phyloP scores from a whole-genome alignment of 495 filamentous ascomycete genomes.

The Trichocladium antarcticum region DNA sequence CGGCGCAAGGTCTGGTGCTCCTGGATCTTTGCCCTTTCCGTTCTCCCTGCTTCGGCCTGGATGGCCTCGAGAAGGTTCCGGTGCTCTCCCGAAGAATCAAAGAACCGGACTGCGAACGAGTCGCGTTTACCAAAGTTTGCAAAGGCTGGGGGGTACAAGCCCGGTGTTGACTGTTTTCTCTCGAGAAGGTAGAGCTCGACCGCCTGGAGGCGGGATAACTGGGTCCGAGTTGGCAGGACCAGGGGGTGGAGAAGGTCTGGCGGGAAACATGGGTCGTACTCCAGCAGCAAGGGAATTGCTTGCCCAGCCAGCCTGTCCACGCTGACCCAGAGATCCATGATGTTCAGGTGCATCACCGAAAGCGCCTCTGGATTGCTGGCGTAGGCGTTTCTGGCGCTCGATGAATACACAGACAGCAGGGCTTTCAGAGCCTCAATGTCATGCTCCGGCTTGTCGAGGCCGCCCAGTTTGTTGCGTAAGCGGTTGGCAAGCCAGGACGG shows the following conservation, averaged over 20 bases:
- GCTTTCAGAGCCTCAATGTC: too few species aligned
- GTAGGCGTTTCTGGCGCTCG: conserved; percentile 25
- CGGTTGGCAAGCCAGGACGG: conserved; percentile 16
- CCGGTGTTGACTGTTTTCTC: conserved; percentile 1
- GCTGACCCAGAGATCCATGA: conserved; percentile 54
- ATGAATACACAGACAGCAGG: too few species aligned
- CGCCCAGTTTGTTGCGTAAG: not conserved
- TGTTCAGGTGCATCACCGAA: conserved; percentile 50
- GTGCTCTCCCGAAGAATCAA: conserved; percentile 36
- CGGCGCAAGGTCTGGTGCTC: conserved; percentile 29
- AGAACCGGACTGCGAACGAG: conserved; percentile 47
- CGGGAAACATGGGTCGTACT: conserved; percentile 44
- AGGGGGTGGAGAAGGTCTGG: conserved; percentile 35
- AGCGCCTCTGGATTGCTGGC: conserved; percentile 36
- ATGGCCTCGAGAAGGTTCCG: conserved; percentile 35
- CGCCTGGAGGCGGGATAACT: conserved; percentile 40
- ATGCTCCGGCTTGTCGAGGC: too few species aligned
- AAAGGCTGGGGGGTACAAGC: conserved; percentile 27
- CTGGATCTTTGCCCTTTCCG: conserved; percentile 28
- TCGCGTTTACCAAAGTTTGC: conserved; percentile 10
- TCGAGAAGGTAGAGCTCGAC: conserved; percentile 44
- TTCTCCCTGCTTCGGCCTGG: conserved; percentile 21
- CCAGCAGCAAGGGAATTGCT: conserved; percentile 30
- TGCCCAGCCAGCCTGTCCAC: conserved; percentile 42
- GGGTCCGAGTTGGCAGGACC: conserved; percentile 35